These are phyloP conservation scores for Oropetium thomaeum DNA, from an alignment of 176 grass and related monocot species.

Conservation along the genomic window DNA sequence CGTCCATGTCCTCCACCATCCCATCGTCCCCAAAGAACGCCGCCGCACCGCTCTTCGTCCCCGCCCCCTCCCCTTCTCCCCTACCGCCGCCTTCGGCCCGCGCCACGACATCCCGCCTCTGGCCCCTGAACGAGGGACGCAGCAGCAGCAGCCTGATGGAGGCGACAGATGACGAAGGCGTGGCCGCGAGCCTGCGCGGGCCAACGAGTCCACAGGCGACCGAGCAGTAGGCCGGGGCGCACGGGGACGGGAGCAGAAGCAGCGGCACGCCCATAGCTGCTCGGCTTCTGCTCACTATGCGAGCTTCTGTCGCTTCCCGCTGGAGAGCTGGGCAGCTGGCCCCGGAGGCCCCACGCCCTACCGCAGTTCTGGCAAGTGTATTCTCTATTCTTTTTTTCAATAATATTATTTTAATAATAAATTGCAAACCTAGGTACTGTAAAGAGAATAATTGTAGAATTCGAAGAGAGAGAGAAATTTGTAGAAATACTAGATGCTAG, in stretches of 20 bases:
- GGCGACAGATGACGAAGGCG: not conserved
- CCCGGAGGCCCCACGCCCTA: no score
- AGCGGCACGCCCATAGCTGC: slow-evolving; percentile 44
- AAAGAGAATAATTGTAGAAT: no score
- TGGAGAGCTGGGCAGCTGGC: no score
- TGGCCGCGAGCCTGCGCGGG: not conserved
- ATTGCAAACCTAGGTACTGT: not conserved
- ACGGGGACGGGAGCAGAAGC: slow-evolving; percentile 35
- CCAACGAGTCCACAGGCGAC: not conserved
- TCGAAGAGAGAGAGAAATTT: no score
- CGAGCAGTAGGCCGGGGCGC: slow-evolving; percentile 25
- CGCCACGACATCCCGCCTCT: not conserved
- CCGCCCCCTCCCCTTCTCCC: slow-evolving; percentile 10
- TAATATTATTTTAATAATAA: no score
- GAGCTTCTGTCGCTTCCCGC: not conserved
- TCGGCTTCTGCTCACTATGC: not conserved
- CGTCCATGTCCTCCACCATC: slow-evolving; percentile 85
- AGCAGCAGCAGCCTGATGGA: not conserved
- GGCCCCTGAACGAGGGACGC: not conserved
- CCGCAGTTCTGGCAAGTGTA: slow-evolving; percentile 14
- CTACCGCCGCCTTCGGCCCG: slow-evolving; percentile 12
- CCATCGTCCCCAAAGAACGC: slow-evolving; percentile 76
- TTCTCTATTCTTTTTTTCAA: no score
- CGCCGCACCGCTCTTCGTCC: slow-evolving; percentile 15
- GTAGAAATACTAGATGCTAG: no score